Percentiles rank a stretch among this genome's conserved stretches.
These are phyloP conservation scores for Hura crepitans DNA, from an alignment of 441 rosid genomes.

Conservation along the genomic window DNA sequence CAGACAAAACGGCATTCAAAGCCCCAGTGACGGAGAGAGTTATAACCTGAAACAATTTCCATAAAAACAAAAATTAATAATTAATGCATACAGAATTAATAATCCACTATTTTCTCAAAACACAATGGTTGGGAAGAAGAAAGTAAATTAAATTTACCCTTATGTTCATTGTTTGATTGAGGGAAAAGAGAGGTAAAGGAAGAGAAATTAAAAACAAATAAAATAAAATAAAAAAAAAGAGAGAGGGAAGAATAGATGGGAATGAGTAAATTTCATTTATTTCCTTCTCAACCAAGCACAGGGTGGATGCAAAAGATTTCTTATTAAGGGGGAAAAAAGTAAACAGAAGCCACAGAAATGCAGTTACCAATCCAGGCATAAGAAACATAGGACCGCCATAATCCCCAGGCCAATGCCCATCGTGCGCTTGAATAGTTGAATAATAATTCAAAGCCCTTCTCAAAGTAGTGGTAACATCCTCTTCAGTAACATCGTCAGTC, in stretches of 20 bases:
- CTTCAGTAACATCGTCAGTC: conserved; percentile 36
- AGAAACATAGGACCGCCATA: conserved; percentile 98
- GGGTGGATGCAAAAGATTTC: neutral
- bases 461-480: conserved; percentile 40
- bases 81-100: neutral
- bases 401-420: conserved; percentile 97
- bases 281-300: too few relatives aligned
- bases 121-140: too few relatives aligned
- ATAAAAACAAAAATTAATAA: neutral
- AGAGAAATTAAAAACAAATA: too few relatives aligned
- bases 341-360: neutral
- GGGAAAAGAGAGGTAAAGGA: too few relatives aligned
- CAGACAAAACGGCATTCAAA: conserved; percentile 64
- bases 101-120: neutral
- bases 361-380: conserved; percentile 70
- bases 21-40: conserved; percentile 77
- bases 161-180: too few relatives aligned
- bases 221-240: too few relatives aligned
- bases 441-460: conserved; percentile 62
- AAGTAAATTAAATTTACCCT: too few relatives aligned
- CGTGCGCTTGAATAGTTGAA: conserved; percentile 70
- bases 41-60: conserved; percentile 45
- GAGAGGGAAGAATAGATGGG: too few relatives aligned
- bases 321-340: neutral
- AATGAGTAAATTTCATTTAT: too few relatives aligned